These are phyloP conservation scores for Epichloe glyceriae DNA, from an alignment of 2,329 filamentous ascomycete species.

Conservation along the genomic window DNA sequence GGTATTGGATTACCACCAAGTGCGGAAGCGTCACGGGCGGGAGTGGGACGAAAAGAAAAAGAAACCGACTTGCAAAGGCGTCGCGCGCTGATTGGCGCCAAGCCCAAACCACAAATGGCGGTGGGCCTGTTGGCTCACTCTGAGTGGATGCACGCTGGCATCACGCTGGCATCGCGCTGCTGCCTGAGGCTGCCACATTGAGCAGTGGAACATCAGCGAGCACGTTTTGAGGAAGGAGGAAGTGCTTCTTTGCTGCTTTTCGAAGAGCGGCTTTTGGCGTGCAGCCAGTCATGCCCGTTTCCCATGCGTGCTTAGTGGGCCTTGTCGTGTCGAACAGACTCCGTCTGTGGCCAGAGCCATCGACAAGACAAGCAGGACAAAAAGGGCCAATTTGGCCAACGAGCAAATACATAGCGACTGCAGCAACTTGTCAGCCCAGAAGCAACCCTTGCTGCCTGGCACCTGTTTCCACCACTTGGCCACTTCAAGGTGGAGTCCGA, in stretches of 20 bases:
- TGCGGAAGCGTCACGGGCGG: no score
- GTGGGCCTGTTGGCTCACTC: background rate
- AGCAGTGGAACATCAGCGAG: background rate
- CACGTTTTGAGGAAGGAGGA: background rate
- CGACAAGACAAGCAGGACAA: background rate
- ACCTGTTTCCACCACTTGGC: background rate
- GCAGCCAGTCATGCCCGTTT: background rate
- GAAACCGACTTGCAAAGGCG: background rate
- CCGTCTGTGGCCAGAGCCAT: no score
- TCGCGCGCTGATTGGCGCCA: conserved; percentile 2
- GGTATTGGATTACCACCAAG: no score
- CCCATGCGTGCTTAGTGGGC: background rate
- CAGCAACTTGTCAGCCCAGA: background rate
- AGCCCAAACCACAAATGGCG: background rate
- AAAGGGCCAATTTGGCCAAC: background rate
- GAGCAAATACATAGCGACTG: background rate
- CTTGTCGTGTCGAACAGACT: no score
- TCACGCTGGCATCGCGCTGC: background rate
- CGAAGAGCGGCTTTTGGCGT: no score
- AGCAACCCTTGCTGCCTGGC: background rate
- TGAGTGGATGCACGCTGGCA: background rate
- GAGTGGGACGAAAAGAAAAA: background rate
- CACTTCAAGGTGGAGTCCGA: no score
- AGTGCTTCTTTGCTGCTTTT: no score
- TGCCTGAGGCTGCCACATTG: background rate